These are phyloP conservation scores for Epichloe baconii DNA, from an alignment of 2,329 filamentous ascomycete species.

Conservation along the genomic window DNA sequence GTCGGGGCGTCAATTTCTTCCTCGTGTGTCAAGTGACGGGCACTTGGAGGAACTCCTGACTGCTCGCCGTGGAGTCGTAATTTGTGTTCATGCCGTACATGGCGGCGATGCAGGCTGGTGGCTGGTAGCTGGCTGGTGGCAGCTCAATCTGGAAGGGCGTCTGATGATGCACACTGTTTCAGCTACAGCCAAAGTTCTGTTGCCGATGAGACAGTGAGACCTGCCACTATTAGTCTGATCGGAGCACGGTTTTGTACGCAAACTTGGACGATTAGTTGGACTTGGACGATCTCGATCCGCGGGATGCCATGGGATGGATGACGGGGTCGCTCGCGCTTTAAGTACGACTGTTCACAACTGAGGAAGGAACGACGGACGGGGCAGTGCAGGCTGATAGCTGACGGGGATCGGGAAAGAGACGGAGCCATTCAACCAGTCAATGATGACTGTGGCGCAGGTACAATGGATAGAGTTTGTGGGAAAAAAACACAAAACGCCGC, in stretches of 20 bases:
- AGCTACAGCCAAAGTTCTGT: not conserved
- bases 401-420: not conserved
- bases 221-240: not conserved
- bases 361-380: not conserved
- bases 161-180: not conserved
- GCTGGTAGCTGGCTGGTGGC: not conserved
- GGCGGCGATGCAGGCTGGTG: not conserved
- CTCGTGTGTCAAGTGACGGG: constrained; percentile 13
- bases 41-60: constrained; percentile 22
- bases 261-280: too few relatives aligned
- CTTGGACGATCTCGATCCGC: too few relatives aligned
- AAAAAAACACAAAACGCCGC: not conserved
- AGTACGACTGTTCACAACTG: not conserved
- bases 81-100: constrained; percentile 23
- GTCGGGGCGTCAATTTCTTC: constrained; percentile 14
- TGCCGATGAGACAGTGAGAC: too few relatives aligned
- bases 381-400: not conserved
- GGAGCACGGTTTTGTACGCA: too few relatives aligned
- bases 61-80: constrained; percentile 35
- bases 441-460: not conserved
- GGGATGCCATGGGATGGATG: too few relatives aligned
- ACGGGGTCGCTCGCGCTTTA: not conserved
- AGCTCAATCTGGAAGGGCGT: not conserved
- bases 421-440: not conserved
- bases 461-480: not conserved